Conservation (phyloP, 192 early-diverging fungal species). For the Backusella parvicylindrica region DNA sequence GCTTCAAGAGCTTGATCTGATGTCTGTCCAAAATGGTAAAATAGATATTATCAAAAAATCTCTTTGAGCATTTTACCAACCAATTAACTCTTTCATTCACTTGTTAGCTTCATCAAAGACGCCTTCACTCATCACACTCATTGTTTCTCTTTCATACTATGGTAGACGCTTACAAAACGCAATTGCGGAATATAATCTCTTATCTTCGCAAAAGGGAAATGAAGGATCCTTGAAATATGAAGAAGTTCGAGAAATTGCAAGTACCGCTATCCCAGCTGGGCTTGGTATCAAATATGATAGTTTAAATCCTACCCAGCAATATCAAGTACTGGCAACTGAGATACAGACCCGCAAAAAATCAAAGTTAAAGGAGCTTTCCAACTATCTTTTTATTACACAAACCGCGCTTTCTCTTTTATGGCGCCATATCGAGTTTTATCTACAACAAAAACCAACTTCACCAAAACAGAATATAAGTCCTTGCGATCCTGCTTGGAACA, state of each 20-base stretch:
- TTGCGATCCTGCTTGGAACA: background rate
- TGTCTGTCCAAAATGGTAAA: background rate
- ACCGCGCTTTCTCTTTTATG: background rate
- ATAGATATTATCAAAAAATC: background rate
- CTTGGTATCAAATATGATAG: constrained; percentile 9
- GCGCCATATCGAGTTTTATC: constrained; percentile 1
- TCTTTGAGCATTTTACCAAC: background rate
- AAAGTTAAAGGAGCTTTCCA: background rate
- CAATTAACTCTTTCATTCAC: background rate
- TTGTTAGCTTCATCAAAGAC: background rate
- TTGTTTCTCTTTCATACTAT: background rate
- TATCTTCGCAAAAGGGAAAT: constrained; percentile 6
- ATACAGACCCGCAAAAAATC: background rate
- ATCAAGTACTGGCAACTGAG: constrained; percentile 3
- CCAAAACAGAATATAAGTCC: background rate
- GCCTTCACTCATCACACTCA: constrained; percentile 4
- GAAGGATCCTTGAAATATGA: constrained; percentile 7
- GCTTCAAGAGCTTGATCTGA: background rate
- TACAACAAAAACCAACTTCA: background rate
- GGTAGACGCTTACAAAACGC: background rate
- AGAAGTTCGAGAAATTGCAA: constrained; percentile 2
- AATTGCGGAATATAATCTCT: background rate
- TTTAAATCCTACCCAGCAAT: constrained; percentile 5
- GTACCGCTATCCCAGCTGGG: constrained; percentile 1
- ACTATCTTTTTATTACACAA: background rate